These are phyloP conservation scores for Amaranthus hypochondriacus DNA, from an alignment of 148 eudicot species.

Conservation along the genomic window DNA sequence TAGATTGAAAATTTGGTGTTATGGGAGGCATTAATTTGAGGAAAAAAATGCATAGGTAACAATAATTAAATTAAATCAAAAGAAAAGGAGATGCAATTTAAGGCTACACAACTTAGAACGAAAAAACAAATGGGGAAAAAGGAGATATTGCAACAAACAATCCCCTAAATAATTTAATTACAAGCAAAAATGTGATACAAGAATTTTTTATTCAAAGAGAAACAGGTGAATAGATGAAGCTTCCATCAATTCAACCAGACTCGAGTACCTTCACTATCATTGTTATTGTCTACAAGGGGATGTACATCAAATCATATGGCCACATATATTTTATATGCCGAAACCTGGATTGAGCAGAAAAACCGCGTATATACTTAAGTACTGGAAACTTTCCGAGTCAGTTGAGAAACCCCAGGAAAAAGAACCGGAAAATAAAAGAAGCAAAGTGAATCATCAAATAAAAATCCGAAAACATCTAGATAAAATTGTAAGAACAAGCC, in stretches of 20 bases:
- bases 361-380: constrained; percentile 22
- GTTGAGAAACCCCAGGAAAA: neutral
- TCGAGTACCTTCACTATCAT: neutral
- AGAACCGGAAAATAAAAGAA: constrained; percentile 16
- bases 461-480: constrained; percentile 9
- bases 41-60: no score
- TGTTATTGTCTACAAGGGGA: constrained; percentile 25
- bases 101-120: no score
- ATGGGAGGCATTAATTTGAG: no score
- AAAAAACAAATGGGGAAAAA: no score
- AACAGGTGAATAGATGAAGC: neutral
- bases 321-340: constrained; percentile 10
- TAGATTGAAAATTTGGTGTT: no score
- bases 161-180: neutral
- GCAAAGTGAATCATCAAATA: constrained; percentile 4
- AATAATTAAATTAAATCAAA: no score
- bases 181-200: constrained; percentile 15
- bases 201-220: neutral
- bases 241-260: constrained; percentile 14
- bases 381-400: constrained; percentile 5
- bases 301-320: constrained; percentile 27
- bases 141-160: neutral
- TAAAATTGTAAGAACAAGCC: neutral
- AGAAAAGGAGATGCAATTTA: no score
- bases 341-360: constrained; percentile 12